Percentiles rank a stretch among this genome's conserved stretches.
These are phyloP conservation scores for Triticum urartu DNA, from an alignment of 176 grass and related monocot species.

Conservation along the genomic window DNA sequence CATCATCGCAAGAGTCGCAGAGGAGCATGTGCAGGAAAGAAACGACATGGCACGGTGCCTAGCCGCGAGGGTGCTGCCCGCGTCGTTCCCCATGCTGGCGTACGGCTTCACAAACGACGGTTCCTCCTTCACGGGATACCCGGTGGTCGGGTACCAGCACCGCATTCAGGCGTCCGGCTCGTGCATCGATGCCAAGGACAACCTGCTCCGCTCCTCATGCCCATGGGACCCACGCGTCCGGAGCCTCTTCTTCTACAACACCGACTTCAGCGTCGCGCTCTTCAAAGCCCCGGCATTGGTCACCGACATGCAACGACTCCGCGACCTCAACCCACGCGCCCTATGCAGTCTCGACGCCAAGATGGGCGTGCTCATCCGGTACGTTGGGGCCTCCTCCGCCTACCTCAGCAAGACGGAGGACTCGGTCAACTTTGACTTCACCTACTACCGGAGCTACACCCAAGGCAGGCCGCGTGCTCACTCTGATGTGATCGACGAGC, in stretches of 20 bases:
- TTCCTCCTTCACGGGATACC: too few relatives aligned
- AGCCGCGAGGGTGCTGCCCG: not conserved
- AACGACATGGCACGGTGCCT: slow-evolving; percentile 15
- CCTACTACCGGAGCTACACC: slow-evolving; percentile 56
- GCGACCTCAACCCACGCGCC: slow-evolving; percentile 21
- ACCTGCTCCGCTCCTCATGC: slow-evolving; percentile 19
- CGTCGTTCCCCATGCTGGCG: not conserved
- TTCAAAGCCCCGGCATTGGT: slow-evolving; percentile 3
- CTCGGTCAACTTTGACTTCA: slow-evolving; percentile 52
- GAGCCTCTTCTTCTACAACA: slow-evolving; percentile 1
- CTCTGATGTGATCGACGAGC: slow-evolving; percentile 36
- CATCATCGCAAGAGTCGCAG: not conserved
- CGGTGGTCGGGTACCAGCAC: slow-evolving; percentile 10
- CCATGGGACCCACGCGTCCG: slow-evolving; percentile 35
- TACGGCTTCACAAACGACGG: too few relatives aligned
- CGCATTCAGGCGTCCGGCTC: slow-evolving; percentile 23
- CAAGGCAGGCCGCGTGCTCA: slow-evolving; percentile 34
- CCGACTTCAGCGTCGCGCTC: slow-evolving; percentile 12
- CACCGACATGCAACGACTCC: slow-evolving; percentile 36
- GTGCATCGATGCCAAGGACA: slow-evolving; percentile 1
- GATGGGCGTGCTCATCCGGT: too few relatives aligned
- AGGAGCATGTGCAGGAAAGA: not conserved
- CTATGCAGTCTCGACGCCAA: slow-evolving; percentile 40
- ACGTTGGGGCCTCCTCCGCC: slow-evolving; percentile 32
- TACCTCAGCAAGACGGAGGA: slow-evolving; percentile 44